phyloP scores from a whole-genome alignment of 352 stramenopile species.

The Peronospora tabacina region DNA sequence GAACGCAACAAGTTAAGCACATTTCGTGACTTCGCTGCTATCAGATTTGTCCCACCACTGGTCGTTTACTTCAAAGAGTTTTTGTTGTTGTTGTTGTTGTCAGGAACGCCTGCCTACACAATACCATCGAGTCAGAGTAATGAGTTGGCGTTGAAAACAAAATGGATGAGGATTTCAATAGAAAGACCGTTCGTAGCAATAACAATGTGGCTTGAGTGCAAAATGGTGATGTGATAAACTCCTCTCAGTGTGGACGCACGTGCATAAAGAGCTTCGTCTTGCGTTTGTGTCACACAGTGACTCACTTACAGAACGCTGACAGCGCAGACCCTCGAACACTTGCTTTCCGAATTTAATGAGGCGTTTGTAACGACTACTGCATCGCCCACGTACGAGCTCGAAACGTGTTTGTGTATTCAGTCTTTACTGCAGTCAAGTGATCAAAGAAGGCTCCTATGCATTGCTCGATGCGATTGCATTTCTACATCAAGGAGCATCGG shows the following conservation, averaged over 20 bases:
- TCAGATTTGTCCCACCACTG: conserved; percentile 40
- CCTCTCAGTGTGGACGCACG: conserved; percentile 20
- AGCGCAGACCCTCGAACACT: conserved; percentile 20
- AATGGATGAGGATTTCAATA: conserved; percentile 47
- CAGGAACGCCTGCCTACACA: conserved; percentile 39
- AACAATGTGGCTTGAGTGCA: conserved; percentile 52
- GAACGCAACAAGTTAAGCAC: neutral
- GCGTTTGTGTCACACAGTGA: conserved; percentile 18
- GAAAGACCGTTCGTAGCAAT: conserved; percentile 48
- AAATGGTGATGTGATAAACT: conserved; percentile 33
- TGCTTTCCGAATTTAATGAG: conserved; percentile 74
- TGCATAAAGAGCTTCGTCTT: conserved; percentile 18
- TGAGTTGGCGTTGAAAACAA: neutral
- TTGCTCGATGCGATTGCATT: conserved; percentile 31
- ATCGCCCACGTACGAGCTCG: conserved; percentile 2
- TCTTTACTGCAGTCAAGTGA: no score
- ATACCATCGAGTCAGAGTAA: neutral
- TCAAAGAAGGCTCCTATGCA: no score
- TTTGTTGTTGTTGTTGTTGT: no score
- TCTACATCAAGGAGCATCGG: conserved; percentile 32
- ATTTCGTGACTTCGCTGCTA: conserved; percentile 12
- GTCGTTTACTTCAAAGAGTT: conserved; percentile 30
- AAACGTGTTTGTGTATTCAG: no score
- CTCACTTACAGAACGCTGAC: no score
- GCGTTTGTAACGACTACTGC: conserved; percentile 8